Base-by-base conservation (phyloP, 179 eudicot genomes). In the Camellia oleifera region DNA sequence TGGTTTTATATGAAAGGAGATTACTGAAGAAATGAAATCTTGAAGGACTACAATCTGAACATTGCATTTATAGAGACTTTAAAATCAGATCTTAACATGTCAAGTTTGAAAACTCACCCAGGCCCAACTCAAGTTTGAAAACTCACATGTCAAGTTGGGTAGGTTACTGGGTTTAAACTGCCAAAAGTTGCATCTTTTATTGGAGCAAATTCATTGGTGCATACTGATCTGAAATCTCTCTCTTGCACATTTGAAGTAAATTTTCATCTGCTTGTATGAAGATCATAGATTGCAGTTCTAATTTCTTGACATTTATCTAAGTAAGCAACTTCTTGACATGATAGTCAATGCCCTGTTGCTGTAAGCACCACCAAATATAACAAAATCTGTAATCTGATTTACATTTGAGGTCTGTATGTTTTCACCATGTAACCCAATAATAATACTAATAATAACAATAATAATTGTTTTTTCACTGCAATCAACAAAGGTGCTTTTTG, bases 401-500 rank as follows among this genome's bases (percentile, higher is more conserved):
- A 26, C 17, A 32, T 6, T 56, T 32, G 48, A 17, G 4, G 14
- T 73, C 44, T 73, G 18, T 13, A 56, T 13, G 61, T 26, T 73
- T 17, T 56, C 23, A 3, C 60, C 14, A 72, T 20, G 50, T 73
- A 2, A 66, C 66, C 66, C 15, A 62, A 62, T 11, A 32, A 32
- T 32, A 32, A 32, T 32, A 32, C 40, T 32, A 32, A 32, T 32
- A 32, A 57, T 9, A 6, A 14, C 61, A 57, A 57, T 7, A 57
- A 57, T 2, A 57, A 7, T 57, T 57, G 13, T 57, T 10, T 9
- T 66, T 45, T 23, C 12, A 26, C 23, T 66, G 44, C 69, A 26
- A 66, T 75, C 5, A 10, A 70, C 12, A 46, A 50, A 5, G 57
- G 56, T 80, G 26, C 18, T 80, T 75, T 45, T 20, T 85, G 88